phyloP scores from a whole-genome alignment of 495 filamentous ascomycete genomes.

The Glutinoglossum americanum region DNA sequence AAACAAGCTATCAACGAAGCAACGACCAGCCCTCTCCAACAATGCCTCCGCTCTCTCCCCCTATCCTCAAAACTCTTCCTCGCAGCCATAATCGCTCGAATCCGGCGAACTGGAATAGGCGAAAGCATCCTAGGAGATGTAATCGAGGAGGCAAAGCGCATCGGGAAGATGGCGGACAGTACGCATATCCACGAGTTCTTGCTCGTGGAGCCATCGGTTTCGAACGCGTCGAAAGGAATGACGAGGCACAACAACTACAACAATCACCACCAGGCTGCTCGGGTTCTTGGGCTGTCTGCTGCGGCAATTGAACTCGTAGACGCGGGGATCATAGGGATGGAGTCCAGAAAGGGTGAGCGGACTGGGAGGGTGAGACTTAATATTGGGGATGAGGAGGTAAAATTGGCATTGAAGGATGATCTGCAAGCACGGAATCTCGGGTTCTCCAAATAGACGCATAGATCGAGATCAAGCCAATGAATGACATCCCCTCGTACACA shows the following conservation, averaged over 20 bases:
- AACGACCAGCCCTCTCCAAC: slow-evolving; percentile 76
- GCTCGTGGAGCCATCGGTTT: slow-evolving; percentile 11
- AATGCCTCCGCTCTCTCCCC: slow-evolving; percentile 61
- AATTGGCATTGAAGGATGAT: slow-evolving; percentile 72
- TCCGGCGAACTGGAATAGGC: slow-evolving; percentile 61
- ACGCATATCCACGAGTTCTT: slow-evolving; percentile 24
- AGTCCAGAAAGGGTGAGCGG: slow-evolving; percentile 55
- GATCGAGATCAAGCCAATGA: background rate
- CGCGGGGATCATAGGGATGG: slow-evolving; percentile 67
- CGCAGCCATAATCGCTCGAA: slow-evolving; percentile 52
- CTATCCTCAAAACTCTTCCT: slow-evolving; percentile 69
- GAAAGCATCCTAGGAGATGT: slow-evolving; percentile 84
- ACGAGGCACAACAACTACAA: too few species aligned
- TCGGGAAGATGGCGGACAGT: slow-evolving; percentile 39
- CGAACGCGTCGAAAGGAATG: too few species aligned
- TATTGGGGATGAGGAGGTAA: slow-evolving; percentile 77
- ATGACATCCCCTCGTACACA: slow-evolving; percentile 12
- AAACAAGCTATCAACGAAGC: slow-evolving; percentile 90
- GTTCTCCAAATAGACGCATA: slow-evolving; percentile 12
- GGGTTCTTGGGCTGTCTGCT: slow-evolving; percentile 43
- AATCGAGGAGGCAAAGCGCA: slow-evolving; percentile 65
- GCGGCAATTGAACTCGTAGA: slow-evolving; percentile 69
- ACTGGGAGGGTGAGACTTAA: slow-evolving; percentile 70
- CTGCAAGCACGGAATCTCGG: slow-evolving; percentile 59
- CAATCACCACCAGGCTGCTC: slow-evolving; percentile 13